Evolutionary conservation across 441 rosid species (phyloP), one percentile per base, ranked within the genome.

Genomic region (Rhodomyrtus psidioides): DNA sequence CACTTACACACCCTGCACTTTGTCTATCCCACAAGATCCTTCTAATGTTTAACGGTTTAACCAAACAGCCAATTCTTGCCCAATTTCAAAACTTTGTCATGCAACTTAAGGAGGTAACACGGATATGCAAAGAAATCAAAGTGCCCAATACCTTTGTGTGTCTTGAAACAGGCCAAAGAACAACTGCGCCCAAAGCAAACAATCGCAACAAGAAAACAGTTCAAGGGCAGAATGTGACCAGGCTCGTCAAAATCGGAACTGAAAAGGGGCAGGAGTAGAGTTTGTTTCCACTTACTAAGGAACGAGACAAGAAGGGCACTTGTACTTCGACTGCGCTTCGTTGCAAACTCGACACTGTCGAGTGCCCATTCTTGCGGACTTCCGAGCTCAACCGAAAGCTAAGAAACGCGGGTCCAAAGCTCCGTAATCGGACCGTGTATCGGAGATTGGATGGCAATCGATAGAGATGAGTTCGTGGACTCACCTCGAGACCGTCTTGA

Each of bases 231-330:
- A 4, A 58, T 82, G 34, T 19, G 55, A 17, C 27, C 44, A 53
- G 26, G 44, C 19, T 7, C 60, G 30, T 56, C 51, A 5, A 46
- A 26, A 57, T 39, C 24, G 12, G 57, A 79, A 83, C 6, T 17
- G 24, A 34, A 55, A 51, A 51, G 53, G 15, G 53, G 53, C 53
- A 51, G 12, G 53, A 51, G 53, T 51, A 51, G 53, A 51, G 14
- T 51, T 51, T 51, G 53, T 51, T 4, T 23, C 30, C 42, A 83
- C 96, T 90, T 93, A 96, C 96, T 94, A 96, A 84, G 98, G 95
- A 91, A 87, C 54, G 85, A 93, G 92, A 88, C 97, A 96, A 30
- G 95, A 88, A 8, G 99, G 97, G 89, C 98, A 96, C 93, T 94
- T 96, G 93, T 95, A 96, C 84, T 93, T 95, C 34, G 97, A 95